Percentiles rank a stretch among this genome's conserved stretches.
phyloP scores from a whole-genome alignment of 306 rosid species.

The Castanopsis chinensis region DNA sequence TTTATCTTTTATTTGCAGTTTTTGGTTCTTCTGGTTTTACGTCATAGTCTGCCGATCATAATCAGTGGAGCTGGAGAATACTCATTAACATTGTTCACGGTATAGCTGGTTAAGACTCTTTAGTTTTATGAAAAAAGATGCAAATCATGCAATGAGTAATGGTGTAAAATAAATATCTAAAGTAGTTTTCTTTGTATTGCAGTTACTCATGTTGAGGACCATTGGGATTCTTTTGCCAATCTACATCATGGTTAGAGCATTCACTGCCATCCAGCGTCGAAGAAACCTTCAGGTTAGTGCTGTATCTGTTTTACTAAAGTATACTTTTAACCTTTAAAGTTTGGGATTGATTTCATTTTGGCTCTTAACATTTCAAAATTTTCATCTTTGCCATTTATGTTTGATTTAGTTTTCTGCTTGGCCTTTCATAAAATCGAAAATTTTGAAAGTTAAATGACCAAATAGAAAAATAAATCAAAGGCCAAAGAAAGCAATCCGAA shows the following conservation, averaged over 20 bases:
- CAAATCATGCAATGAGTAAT: not conserved
- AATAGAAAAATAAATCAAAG: too few species aligned
- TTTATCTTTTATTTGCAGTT: slow-evolving; percentile 51
- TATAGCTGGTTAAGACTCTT: slow-evolving; percentile 24
- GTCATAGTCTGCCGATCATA: slow-evolving; percentile 67
- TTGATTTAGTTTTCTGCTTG: too few species aligned
- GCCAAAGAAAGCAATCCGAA: too few species aligned
- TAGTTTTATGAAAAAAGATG: not conserved
- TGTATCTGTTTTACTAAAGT: not conserved
- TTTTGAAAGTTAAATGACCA: too few species aligned
- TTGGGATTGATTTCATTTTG: too few species aligned
- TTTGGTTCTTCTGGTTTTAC: slow-evolving; percentile 59
- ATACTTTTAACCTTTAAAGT: too few species aligned
- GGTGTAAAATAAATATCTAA: not conserved
- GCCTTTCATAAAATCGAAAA: too few species aligned
- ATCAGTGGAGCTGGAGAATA: slow-evolving; percentile 50
- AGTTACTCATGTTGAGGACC: slow-evolving; percentile 58
- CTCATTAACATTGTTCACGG: slow-evolving; percentile 49
- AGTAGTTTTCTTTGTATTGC: slow-evolving; percentile 21
- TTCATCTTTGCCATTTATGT: too few species aligned
- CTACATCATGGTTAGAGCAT: slow-evolving; percentile 54
- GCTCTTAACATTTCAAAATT: too few species aligned
- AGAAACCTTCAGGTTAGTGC: slow-evolving; percentile 50
- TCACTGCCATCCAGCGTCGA: slow-evolving; percentile 46
- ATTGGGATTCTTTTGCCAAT: slow-evolving; percentile 63